Evolutionary conservation across 345 rosid species (phyloP), one percentile per base, ranked within the genome.

Genomic region (Aquilaria yunnanensis): DNA sequence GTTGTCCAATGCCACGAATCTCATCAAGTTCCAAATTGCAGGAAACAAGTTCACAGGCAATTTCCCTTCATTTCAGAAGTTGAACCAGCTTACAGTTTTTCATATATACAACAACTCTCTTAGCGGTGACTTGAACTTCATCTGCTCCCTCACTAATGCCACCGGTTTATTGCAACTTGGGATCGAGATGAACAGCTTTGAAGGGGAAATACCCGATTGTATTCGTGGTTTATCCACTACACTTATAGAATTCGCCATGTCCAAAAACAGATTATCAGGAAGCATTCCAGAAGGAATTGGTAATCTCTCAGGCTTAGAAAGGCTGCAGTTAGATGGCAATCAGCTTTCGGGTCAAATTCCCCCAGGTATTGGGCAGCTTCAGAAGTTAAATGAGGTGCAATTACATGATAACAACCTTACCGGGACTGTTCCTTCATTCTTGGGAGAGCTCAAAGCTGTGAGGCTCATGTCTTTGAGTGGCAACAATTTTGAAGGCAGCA

Each of bases 361-460:
- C 4, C 4, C 3, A 3, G 56, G 31, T 45, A 33, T 70, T 13
- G 69, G 65, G 9, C 54, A 14, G 50, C 46, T 70, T 33, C 29
- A 9, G 2, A 59, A 47, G 6, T 14, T 70, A 12, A 3, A 11
- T 0, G 1, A 0, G 9, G 0, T 70, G 6, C 0, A 2, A 5
- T 3, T 54, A 8, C 1, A 4, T 9, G 9, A 0, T 16, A 65
- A 71, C 13, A 29, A 32, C 12, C 31, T 71, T 4, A 64, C 72
- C 0, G 65, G 69, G 7, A 1, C 30, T 10, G 57, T 67, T 59
- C 65, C 72, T 4, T 32, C 16, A 4, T 33, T 68, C 32, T 1
- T 72, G 9, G 72, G 76, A 34, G 67, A 72, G 12, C 58, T 33
- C 2, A 34, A 37, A 37, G 43, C 43, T 4, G 43, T 37, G 43